These are phyloP conservation scores for Colletotrichum lentis DNA, from an alignment of 2,329 filamentous ascomycete species.

Conservation along the genomic window DNA sequence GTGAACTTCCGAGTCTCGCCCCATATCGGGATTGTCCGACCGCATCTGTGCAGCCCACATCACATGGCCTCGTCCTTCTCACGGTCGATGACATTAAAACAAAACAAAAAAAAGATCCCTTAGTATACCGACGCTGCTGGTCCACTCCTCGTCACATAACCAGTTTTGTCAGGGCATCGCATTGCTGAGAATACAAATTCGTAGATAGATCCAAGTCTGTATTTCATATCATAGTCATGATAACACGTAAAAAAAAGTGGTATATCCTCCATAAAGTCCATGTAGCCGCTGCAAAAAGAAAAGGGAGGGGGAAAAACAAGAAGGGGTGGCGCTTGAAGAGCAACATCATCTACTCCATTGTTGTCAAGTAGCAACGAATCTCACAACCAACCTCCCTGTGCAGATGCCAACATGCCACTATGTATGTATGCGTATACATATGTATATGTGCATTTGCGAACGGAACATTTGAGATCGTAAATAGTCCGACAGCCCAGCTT, in stretches of 20 bases:
- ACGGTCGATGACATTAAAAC: background rate
- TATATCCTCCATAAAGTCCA: conserved; percentile 36
- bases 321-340: background rate
- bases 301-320: too few relatives aligned
- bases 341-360: background rate
- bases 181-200: background rate
- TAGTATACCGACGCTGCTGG: background rate
- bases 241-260: conserved; percentile 33
- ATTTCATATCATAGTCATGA: conserved; percentile 30
- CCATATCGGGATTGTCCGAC: background rate
- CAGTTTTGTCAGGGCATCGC: background rate
- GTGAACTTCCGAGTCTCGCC: too few relatives aligned
- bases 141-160: background rate
- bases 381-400: background rate
- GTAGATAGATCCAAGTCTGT: conserved; percentile 12
- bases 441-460: conserved; percentile 23
- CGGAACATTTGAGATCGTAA: background rate
- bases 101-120: too few relatives aligned
- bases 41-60: background rate
- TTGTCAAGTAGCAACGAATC: conserved; percentile 3
- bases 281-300: conserved; percentile 3
- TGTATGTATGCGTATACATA: background rate
- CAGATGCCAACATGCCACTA: conserved; percentile 7
- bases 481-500: background rate
- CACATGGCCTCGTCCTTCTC: too few relatives aligned